These are phyloP conservation scores for Fallopia convolvulus DNA, from an alignment of 148 eudicot genomes.

Conservation along the genomic window DNA sequence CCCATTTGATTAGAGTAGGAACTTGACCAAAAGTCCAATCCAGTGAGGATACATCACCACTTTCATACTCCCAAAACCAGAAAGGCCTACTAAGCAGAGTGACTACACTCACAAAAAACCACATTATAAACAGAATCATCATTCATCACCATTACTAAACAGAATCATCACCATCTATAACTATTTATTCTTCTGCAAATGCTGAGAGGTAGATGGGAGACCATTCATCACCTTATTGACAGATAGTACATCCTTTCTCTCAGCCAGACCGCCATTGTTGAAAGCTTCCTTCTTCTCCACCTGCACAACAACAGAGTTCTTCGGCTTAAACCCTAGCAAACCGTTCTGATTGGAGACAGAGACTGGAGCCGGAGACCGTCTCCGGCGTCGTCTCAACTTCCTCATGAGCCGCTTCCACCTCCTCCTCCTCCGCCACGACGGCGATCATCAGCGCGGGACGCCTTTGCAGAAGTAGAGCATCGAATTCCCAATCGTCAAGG, in stretches of 20 bases:
- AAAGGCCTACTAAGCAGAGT: background rate
- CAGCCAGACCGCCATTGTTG: background rate
- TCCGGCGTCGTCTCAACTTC: too few relatives aligned
- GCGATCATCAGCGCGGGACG: too few relatives aligned
- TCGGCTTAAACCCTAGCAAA: background rate
- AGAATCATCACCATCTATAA: too few relatives aligned
- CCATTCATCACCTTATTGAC: slow-evolving; percentile 1
- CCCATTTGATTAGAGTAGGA: too few relatives aligned
- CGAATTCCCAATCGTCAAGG: too few relatives aligned
- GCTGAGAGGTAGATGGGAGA: background rate
- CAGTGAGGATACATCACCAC: background rate
- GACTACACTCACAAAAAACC: background rate
- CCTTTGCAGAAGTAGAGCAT: too few relatives aligned
- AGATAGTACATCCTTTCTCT: background rate
- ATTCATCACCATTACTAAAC: too few relatives aligned
- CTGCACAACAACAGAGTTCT: background rate
- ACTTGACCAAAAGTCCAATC: background rate
- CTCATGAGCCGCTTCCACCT: too few relatives aligned
- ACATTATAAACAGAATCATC: background rate
- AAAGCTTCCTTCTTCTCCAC: background rate
- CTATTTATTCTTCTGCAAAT: slow-evolving; percentile 1
- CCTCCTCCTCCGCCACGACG: too few relatives aligned
- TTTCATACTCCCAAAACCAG: background rate
- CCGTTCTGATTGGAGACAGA: background rate
- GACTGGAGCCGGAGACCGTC: background rate